Percentiles rank a stretch among this genome's conserved stretches.
Conservation (phyloP, 2,329 filamentous ascomycete genomes). For the Aspergillus carbonarius region DNA sequence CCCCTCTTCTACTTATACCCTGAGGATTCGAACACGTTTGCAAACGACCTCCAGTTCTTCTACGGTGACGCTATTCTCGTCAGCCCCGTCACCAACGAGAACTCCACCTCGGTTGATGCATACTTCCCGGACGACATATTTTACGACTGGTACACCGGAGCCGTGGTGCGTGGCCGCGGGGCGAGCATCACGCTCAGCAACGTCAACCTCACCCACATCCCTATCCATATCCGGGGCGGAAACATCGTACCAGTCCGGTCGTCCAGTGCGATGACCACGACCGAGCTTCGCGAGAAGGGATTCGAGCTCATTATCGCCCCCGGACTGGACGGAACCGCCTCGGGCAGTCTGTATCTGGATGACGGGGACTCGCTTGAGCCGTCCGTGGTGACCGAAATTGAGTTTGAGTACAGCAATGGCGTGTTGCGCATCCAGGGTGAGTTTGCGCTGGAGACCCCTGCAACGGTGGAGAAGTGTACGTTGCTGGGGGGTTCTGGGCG, state of each 20-base stretch:
- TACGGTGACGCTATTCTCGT: conserved; percentile 58
- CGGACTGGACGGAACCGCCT: conserved; percentile 60
- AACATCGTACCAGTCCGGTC: conserved; percentile 58
- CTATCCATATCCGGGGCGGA: conserved; percentile 63
- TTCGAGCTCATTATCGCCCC: conserved; percentile 73
- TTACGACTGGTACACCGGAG: conserved; percentile 61
- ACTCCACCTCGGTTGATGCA: conserved; percentile 52
- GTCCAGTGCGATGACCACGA: conserved; percentile 59
- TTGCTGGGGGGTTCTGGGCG: conserved; percentile 28
- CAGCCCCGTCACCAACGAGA: conserved; percentile 55
- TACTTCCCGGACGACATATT: conserved; percentile 60
- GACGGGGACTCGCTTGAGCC: conserved; percentile 71
- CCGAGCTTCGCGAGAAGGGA: conserved; percentile 58
- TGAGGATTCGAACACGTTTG: conserved; percentile 52
- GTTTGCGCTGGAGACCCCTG: conserved; percentile 28
- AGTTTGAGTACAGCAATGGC: conserved; percentile 59
- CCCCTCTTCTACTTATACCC: conserved; percentile 74
- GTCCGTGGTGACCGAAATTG: conserved; percentile 53
- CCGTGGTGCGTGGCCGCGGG: conserved; percentile 48
- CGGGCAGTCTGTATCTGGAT: conserved; percentile 71
- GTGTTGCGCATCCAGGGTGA: conserved; percentile 32
- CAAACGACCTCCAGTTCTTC: conserved; percentile 59
- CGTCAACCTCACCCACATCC: conserved; percentile 55
- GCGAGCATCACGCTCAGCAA: conserved; percentile 44
- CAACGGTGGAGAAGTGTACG: conserved; percentile 35